phyloP scores from a whole-genome alignment of 306 rosid species.

The Carpinus viminea region DNA sequence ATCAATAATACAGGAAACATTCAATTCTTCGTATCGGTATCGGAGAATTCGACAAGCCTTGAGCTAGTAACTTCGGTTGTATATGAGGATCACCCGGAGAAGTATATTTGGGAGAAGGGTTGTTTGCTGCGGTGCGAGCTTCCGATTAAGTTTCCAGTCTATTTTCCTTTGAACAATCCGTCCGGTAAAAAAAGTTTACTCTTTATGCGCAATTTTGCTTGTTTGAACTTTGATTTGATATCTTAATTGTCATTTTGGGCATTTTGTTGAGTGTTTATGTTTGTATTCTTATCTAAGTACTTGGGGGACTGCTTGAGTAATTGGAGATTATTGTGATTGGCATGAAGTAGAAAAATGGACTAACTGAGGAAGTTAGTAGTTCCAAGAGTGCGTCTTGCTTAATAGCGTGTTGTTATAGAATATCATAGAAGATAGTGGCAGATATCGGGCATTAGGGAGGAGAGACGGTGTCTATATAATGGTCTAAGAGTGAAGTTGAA shows the following conservation, averaged over 20 bases:
- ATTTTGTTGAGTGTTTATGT: not conserved
- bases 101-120: slow-evolving; percentile 82
- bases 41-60: slow-evolving; percentile 27
- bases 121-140: slow-evolving; percentile 78
- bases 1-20: slow-evolving; percentile 37
- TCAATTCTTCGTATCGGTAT: slow-evolving; percentile 49
- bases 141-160: slow-evolving; percentile 68
- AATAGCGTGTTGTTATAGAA: not conserved
- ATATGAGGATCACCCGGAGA: slow-evolving; percentile 51
- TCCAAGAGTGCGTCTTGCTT: not conserved
- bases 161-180: slow-evolving; percentile 49
- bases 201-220: not conserved
- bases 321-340: not conserved
- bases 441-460: not conserved
- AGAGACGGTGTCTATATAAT: not conserved
- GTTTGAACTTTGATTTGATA: not conserved
- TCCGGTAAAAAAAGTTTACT: slow-evolving; percentile 43
- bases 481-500: not conserved
- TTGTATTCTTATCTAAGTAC: not conserved
- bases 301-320: not conserved
- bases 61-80: slow-evolving; percentile 42
- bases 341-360: not conserved
- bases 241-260: too few species aligned
- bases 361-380: not conserved
- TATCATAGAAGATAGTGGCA: not conserved